Conservation (phyloP, 805 yeast genomes). For the Spathaspora sp. region DNA sequence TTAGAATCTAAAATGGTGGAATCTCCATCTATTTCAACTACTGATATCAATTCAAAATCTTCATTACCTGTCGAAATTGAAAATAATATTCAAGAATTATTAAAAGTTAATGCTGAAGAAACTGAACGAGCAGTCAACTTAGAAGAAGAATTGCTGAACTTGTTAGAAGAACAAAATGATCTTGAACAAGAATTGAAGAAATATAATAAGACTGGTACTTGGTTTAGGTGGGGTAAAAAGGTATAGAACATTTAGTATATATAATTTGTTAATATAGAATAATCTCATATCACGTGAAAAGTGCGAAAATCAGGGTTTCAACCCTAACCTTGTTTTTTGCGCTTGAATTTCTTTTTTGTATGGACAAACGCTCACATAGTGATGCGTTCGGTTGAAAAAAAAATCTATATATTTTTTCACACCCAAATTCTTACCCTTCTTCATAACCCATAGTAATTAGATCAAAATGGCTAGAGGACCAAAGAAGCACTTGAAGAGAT, state of each 20-base stretch:
- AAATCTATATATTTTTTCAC: not conserved
- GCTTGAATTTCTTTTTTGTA: not conserved
- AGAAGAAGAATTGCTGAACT: constrained; percentile 31
- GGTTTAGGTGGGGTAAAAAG: constrained; percentile 20
- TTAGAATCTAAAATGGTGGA: constrained; percentile 33
- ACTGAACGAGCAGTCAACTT: constrained; percentile 35
- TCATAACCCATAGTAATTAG: not conserved
- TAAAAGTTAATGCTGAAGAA: constrained; percentile 33
- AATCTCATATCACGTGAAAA: not conserved
- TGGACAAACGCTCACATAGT: not conserved
- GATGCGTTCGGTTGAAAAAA: constrained; percentile 1
- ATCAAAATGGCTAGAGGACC: constrained; percentile 24
- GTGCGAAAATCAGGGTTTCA: not conserved
- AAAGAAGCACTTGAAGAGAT: constrained; percentile 99
- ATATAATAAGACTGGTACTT: constrained; percentile 15
- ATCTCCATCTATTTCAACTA: constrained; percentile 3
- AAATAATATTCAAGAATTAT: constrained; percentile 29
- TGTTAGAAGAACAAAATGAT: constrained; percentile 23
- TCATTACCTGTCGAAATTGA: constrained; percentile 39
- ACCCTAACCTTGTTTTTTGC: not conserved
- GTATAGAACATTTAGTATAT: not conserved
- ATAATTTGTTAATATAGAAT: not conserved
- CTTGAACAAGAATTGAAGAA: constrained; percentile 20
- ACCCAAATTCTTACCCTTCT: not conserved
- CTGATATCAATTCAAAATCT: not conserved